A percentile compares a stretch with the other conserved stretches of the same genome.
Conservation (phyloP, 768 basidiomycete species). For the Collybia sordida region DNA sequence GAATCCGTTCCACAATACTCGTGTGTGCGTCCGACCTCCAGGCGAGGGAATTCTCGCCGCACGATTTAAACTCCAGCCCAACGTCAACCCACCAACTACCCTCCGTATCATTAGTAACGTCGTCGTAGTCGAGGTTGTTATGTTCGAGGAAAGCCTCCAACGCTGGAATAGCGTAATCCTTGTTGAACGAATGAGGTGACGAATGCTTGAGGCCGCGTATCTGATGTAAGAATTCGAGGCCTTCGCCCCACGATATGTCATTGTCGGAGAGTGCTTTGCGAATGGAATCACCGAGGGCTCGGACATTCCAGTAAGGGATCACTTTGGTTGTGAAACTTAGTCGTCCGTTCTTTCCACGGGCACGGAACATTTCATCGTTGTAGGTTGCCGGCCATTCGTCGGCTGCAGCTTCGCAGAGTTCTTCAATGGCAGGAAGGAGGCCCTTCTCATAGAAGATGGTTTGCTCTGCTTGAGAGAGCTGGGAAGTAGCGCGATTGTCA, state of each 20-base stretch:
- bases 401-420: not conserved
- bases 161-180: too few relatives aligned
- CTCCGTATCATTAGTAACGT: too few relatives aligned
- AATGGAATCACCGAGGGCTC: constrained; percentile 12
- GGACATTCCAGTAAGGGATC: constrained; percentile 7
- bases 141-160: not conserved
- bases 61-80: constrained; percentile 22
- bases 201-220: constrained; percentile 24
- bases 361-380: constrained; percentile 18
- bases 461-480: constrained; percentile 8
- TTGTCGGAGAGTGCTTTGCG: constrained; percentile 6
- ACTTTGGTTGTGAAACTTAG: constrained; percentile 17
- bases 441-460: constrained; percentile 21
- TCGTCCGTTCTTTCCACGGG: constrained; percentile 13
- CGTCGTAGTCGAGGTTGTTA: not conserved
- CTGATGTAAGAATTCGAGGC: constrained; percentile 26
- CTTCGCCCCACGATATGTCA: constrained; percentile 13
- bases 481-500: not conserved
- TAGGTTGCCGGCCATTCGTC: constrained; percentile 25
- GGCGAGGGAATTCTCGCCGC: constrained; percentile 18
- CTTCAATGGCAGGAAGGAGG: constrained; percentile 21
- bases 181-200: constrained; percentile 15
- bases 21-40: constrained; percentile 29
- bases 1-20: constrained; percentile 14
- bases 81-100: constrained; percentile 29